phyloP scores from a whole-genome alignment of 257 asterid species.

The Datura wrightii region DNA sequence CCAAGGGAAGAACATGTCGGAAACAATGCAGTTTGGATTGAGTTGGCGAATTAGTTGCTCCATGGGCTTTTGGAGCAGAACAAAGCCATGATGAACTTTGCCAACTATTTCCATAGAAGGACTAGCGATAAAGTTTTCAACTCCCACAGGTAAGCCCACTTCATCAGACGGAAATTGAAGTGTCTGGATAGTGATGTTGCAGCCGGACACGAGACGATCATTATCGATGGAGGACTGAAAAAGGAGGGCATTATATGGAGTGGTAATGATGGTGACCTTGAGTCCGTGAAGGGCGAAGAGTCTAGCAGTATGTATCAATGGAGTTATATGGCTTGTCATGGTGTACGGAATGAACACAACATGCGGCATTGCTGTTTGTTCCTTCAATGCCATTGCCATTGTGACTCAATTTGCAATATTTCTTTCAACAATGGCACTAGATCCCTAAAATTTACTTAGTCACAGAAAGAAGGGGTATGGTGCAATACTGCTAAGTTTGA shows the following conservation, averaged over 20 bases:
- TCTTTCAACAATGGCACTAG: no score
- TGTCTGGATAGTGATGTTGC: not conserved
- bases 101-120: not conserved
- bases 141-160: not conserved
- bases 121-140: not conserved
- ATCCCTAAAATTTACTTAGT: no score
- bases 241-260: not conserved
- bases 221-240: not conserved
- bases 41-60: not conserved
- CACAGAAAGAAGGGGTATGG: no score
- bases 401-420: not conserved
- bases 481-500: no score
- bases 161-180: not conserved
- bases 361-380: not conserved
- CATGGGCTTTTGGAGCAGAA: not conserved
- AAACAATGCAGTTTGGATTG: constrained; percentile 13
- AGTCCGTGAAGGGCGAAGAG: not conserved
- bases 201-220: not conserved
- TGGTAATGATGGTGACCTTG: not conserved
- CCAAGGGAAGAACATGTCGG: constrained; percentile 18
- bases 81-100: not conserved
- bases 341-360: constrained; percentile 21
- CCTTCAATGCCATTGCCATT: not conserved
- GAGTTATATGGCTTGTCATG: constrained; percentile 22
- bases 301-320: not conserved